Percentiles rank a stretch among this genome's conserved stretches.
These are phyloP conservation scores for Corylus avellana DNA, from an alignment of 306 rosid genomes.

Conservation along the genomic window DNA sequence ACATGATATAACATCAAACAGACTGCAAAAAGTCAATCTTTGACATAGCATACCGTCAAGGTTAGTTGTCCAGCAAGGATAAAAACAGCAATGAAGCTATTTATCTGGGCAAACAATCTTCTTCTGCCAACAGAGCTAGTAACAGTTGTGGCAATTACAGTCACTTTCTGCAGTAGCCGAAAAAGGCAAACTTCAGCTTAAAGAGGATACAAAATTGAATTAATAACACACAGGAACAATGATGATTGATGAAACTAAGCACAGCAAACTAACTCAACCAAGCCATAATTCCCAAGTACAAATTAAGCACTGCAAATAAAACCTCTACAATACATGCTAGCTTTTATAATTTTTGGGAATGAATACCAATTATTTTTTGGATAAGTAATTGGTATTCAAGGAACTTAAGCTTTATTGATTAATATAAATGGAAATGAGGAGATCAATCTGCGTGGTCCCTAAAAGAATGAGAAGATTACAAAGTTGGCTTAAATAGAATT, in stretches of 20 bases:
- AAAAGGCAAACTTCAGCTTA: conserved; percentile 24
- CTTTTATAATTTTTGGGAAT: not conserved
- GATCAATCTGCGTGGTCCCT: not conserved
- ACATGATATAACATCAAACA: not conserved
- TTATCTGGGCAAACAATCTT: conserved; percentile 78
- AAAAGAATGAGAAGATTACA: not conserved
- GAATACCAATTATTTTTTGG: not conserved
- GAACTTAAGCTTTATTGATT: not conserved
- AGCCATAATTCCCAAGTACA: not conserved
- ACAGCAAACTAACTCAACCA: not conserved
- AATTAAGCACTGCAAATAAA: not conserved
- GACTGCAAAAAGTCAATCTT: not conserved
- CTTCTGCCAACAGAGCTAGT: conserved; percentile 82
- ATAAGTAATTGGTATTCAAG: too few relatives aligned
- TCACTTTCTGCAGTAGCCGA: conserved; percentile 71
- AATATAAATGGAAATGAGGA: not conserved
- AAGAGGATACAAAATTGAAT: not conserved
- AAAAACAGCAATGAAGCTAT: conserved; percentile 89
- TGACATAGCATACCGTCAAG: conserved; percentile 61
- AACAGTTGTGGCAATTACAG: conserved; percentile 74
- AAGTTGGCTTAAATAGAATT: not conserved
- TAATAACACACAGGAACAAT: not conserved
- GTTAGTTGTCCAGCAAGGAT: conserved; percentile 91
- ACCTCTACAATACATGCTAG: not conserved
- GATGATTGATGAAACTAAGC: not conserved